Percentiles rank a stretch among this genome's conserved stretches.
phyloP scores from a whole-genome alignment of 2,329 filamentous ascomycete species.

The Grosmannia clavigera region DNA sequence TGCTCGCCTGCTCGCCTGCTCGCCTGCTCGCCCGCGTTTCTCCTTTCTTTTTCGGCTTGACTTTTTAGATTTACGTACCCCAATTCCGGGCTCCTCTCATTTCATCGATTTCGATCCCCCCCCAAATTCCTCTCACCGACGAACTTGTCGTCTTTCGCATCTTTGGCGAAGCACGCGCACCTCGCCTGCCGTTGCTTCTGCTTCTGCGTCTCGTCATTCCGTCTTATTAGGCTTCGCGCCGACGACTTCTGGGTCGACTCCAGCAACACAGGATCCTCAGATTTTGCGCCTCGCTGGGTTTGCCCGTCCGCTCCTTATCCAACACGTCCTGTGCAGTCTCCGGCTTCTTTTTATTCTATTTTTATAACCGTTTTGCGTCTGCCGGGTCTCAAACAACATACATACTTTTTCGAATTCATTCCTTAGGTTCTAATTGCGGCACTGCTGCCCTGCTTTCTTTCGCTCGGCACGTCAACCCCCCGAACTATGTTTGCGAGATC shows the following conservation, averaged over 20 bases:
- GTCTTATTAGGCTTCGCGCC: neutral
- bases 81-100: neutral
- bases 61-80: constrained; percentile 1
- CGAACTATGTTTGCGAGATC: neutral
- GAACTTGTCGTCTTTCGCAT: constrained; percentile 25
- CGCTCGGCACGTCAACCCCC: neutral
- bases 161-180: neutral
- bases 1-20: neutral
- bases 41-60: neutral
- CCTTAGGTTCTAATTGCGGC: neutral
- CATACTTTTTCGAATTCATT: neutral
- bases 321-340: neutral
- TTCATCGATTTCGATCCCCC: neutral
- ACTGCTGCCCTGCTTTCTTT: neutral
- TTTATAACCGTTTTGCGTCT: neutral
- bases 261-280: constrained; percentile 23
- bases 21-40: neutral
- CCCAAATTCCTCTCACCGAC: constrained; percentile 15
- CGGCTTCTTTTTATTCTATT: neutral
- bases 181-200: neutral
- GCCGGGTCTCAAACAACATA: neutral
- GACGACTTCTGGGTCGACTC: constrained; percentile 39
- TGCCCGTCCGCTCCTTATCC: constrained; percentile 45
- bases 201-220: neutral
- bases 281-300: constrained; percentile 39